These are phyloP conservation scores for Rhytidhysteron rufulum DNA, from an alignment of 2,329 filamentous ascomycete species.

Conservation along the genomic window DNA sequence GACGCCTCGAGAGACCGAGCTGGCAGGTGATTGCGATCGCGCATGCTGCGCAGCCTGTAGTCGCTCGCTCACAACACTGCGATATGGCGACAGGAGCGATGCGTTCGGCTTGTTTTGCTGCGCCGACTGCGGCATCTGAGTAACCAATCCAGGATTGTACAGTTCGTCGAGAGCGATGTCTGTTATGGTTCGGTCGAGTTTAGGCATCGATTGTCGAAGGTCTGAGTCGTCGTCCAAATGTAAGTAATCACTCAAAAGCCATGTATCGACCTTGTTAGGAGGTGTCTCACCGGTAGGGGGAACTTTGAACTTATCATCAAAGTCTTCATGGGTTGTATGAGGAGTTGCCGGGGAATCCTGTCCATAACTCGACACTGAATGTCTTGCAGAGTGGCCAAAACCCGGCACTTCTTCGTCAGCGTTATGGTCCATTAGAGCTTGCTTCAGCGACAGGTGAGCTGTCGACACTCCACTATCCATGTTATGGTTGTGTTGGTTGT, in stretches of 20 bases:
- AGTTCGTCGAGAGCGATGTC: conserved; percentile 82
- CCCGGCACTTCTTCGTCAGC: conserved; percentile 49
- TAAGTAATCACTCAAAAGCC: conserved; percentile 68
- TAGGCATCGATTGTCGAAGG: conserved; percentile 54
- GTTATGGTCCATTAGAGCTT: conserved; percentile 51
- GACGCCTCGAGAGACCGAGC: conserved; percentile 56
- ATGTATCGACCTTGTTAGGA: conserved; percentile 34
- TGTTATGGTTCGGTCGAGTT: conserved; percentile 81
- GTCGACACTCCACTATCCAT: conserved; percentile 44
- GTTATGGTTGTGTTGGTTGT: conserved; percentile 38
- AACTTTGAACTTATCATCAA: conserved; percentile 49
- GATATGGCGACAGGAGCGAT: conserved; percentile 49
- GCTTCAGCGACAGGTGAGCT: conserved; percentile 59
- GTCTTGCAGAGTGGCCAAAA: conserved; percentile 52
- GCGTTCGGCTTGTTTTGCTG: conserved; percentile 46
- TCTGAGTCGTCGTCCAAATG: conserved; percentile 55
- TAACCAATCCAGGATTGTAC: conserved; percentile 66
- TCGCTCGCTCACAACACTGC: conserved; percentile 66
- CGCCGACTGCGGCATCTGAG: conserved; percentile 38
- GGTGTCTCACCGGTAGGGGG: conserved; percentile 53
- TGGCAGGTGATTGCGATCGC: conserved; percentile 54
- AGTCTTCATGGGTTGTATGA: conserved; percentile 53
- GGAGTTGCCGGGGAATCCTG: conserved; percentile 60
- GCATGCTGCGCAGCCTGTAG: conserved; percentile 76
- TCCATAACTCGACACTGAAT: conserved; percentile 58